Conservation (phyloP, 352 stramenopile genomes). For the Globisporangium okanoganense region DNA sequence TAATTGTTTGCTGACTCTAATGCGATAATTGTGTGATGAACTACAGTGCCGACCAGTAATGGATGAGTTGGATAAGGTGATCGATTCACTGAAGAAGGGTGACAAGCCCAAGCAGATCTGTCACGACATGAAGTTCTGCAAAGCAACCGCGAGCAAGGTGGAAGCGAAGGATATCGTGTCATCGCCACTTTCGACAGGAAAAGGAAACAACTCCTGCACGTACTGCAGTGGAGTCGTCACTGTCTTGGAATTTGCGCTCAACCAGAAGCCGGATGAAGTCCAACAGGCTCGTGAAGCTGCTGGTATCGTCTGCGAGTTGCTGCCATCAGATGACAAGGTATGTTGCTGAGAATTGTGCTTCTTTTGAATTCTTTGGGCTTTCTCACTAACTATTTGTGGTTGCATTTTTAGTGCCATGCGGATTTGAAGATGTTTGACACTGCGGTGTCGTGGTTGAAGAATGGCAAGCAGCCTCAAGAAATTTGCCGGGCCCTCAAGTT, state of each 20-base stretch:
- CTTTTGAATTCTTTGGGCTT: background rate
- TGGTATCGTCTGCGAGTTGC: conserved; percentile 60
- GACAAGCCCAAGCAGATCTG: conserved; percentile 58
- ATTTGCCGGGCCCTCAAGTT: conserved; percentile 56
- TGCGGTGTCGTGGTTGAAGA: conserved; percentile 41
- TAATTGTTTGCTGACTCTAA: conserved; percentile 7
- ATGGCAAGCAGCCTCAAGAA: conserved; percentile 54
- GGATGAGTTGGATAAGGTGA: conserved; percentile 50
- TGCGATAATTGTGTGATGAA: conserved; percentile 11
- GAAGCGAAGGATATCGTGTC: background rate
- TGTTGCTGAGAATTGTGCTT: conserved; percentile 1
- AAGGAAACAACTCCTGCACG: conserved; percentile 39
- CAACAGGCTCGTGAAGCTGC: conserved; percentile 57
- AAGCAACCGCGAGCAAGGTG: background rate
- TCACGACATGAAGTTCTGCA: conserved; percentile 60
- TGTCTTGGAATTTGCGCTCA: conserved; percentile 52
- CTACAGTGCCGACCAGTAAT: conserved; percentile 59
- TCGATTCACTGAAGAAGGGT: conserved; percentile 64
- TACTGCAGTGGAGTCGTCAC: conserved; percentile 68
- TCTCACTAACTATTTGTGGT: background rate
- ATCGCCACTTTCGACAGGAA: background rate
- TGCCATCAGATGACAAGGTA: conserved; percentile 60
- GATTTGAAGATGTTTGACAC: conserved; percentile 68
- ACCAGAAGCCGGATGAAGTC: conserved; percentile 54
- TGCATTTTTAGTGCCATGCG: conserved; percentile 42